phyloP scores from a whole-genome alignment of 164 flowering plant genomes.

The Euptelea pleiosperma region DNA sequence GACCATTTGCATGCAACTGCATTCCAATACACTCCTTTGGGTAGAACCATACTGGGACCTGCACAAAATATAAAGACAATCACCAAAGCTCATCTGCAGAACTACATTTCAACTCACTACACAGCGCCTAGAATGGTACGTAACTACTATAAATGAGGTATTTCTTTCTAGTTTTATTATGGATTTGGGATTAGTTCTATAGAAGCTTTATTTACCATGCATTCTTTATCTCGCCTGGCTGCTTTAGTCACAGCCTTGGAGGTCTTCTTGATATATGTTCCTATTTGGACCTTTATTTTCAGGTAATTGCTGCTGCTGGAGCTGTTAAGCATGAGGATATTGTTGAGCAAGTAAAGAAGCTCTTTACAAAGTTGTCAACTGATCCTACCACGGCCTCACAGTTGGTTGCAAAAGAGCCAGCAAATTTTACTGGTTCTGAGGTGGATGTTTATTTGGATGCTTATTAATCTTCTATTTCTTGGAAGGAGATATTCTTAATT shows the following conservation, averaged over 20 bases:
- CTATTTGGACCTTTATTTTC: constrained; percentile 11
- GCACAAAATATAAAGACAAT: constrained; percentile 77
- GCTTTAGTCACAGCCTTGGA: constrained; percentile 4
- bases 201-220: neutral
- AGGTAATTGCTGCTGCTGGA: constrained; percentile 95
- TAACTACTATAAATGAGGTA: neutral
- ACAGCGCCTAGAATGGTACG: constrained; percentile 90
- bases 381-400: constrained; percentile 78
- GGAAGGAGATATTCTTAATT: no score
- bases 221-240: neutral
- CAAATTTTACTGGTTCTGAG: constrained; percentile 96
- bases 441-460: constrained; percentile 28
- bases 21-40: constrained; percentile 88
- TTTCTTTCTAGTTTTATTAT: neutral
- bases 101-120: constrained; percentile 83
- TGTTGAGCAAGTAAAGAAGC: constrained; percentile 77
- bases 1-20: constrained; percentile 99
- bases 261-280: neutral
- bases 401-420: constrained; percentile 71
- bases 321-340: constrained; percentile 92
- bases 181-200: neutral
- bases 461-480: no score
- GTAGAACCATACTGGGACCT: constrained; percentile 94
- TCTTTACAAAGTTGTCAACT: constrained; percentile 74
- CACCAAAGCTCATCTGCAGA: constrained; percentile 60